Evolutionary conservation across 768 basidiomycete genomes (phyloP).

Genomic region (Megacollybia marginata): DNA sequence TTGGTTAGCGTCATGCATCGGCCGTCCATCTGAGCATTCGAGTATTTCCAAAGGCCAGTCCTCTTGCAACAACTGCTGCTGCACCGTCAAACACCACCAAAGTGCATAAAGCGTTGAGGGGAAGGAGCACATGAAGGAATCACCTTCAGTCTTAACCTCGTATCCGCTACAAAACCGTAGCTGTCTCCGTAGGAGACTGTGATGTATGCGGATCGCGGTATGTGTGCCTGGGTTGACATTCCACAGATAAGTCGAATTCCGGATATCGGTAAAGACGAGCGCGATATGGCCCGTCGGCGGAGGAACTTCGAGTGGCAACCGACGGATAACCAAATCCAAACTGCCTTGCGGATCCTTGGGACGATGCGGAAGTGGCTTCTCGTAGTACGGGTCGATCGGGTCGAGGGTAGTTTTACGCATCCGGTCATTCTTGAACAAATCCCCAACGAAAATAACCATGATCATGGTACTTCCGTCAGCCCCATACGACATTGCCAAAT

Average conservation of each 20-base stretch:
- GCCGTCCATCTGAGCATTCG: constrained; percentile 86
- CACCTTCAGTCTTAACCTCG: constrained; percentile 99
- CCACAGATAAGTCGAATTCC: constrained; percentile 95
- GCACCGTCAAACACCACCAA: constrained; percentile 86
- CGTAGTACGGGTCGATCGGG: constrained; percentile 37
- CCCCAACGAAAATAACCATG: constrained; percentile 87
- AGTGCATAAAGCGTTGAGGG: constrained; percentile 79
- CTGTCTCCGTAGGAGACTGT: constrained; percentile 75
- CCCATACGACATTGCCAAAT: constrained; percentile 95
- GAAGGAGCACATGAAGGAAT: constrained; percentile 98
- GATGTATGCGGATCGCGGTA: constrained; percentile 87
- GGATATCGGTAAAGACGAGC: constrained; percentile 96
- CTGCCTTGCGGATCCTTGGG: constrained; percentile 20
- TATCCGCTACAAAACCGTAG: constrained; percentile 91
- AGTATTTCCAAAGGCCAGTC: constrained; percentile 92
- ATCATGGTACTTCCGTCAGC: constrained; percentile 94
- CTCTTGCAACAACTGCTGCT: constrained; percentile 72
- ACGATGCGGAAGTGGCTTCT: constrained; percentile 25
- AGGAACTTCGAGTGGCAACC: constrained; percentile 72
- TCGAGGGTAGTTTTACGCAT: constrained; percentile 16
- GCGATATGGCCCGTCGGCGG: constrained; percentile 85
- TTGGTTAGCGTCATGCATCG: constrained; percentile 59
- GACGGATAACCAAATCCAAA: constrained; percentile 50
- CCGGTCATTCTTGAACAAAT: constrained; percentile 47
- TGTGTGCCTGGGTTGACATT: constrained; percentile 95